phyloP scores from a whole-genome alignment of 139 green algal genomes.

The Chlorella sp. region DNA sequence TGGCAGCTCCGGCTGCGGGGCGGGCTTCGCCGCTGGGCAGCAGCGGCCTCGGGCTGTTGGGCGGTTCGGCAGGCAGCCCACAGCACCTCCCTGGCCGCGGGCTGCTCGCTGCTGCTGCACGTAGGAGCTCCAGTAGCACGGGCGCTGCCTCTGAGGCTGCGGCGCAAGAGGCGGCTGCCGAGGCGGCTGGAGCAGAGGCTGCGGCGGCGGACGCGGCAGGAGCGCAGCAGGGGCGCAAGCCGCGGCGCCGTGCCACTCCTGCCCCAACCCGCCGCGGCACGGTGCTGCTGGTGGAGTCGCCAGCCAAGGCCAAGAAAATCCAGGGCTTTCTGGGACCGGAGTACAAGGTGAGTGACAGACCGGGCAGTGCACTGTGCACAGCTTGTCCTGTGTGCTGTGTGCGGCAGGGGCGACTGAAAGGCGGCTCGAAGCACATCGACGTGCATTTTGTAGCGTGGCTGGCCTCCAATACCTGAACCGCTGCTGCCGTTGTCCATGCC shows the following conservation, averaged over 20 bases:
- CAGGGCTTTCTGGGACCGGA: conserved; percentile 82
- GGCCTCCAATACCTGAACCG: too few relatives aligned
- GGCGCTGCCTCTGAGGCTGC: too few relatives aligned
- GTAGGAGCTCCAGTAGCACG: too few relatives aligned
- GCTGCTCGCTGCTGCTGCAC: not conserved
- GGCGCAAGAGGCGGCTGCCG: too few relatives aligned
- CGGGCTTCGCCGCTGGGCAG: not conserved
- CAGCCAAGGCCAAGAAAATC: conserved; percentile 95
- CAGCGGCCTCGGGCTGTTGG: not conserved
- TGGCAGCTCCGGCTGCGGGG: not conserved
- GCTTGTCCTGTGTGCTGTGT: not conserved
- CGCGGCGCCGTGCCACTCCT: not conserved
- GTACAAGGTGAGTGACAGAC: conserved; percentile 7
- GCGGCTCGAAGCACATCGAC: not conserved
- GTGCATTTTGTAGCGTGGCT: not conserved
- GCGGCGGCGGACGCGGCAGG: too few relatives aligned
- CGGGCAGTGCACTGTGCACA: not conserved
- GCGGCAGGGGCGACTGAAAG: not conserved
- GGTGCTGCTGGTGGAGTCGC: conserved; percentile 94
- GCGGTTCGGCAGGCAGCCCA: not conserved
- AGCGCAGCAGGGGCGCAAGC: not conserved
- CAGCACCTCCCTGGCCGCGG: not conserved
- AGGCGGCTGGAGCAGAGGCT: too few relatives aligned
- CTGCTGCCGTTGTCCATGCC: not conserved
- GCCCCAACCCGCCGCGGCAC: not conserved